These are phyloP conservation scores for Beauveria caledonica DNA, from an alignment of 2,329 filamentous ascomycete species.

Conservation along the genomic window DNA sequence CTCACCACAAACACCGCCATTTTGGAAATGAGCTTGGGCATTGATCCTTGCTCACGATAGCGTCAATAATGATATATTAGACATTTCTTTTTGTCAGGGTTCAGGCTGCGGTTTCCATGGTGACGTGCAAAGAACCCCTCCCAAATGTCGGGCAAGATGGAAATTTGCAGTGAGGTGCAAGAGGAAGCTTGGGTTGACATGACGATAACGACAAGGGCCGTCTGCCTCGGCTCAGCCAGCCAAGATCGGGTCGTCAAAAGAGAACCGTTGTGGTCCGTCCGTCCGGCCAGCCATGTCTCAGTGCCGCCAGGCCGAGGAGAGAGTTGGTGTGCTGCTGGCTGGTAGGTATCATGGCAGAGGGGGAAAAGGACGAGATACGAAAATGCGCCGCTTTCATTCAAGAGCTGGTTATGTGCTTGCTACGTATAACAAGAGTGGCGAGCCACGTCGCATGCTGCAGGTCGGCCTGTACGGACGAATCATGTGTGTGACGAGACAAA, in stretches of 20 bases:
- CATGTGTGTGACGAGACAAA: neutral
- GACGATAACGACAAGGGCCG: too few relatives aligned
- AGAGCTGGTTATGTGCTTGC: neutral
- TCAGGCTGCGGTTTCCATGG: neutral
- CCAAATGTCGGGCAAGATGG: neutral
- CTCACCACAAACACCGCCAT: constrained; percentile 8
- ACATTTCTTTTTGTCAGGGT: neutral
- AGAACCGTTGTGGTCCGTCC: neutral
- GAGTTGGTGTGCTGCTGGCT: neutral
- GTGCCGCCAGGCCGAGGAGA: neutral
- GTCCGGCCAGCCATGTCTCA: neutral
- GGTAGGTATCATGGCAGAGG: too few relatives aligned
- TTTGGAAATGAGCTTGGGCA: constrained; percentile 1
- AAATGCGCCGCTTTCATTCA: neutral
- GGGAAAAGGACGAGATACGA: neutral
- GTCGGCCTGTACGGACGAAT: neutral
- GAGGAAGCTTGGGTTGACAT: neutral
- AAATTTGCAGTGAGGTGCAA: constrained; percentile 1
- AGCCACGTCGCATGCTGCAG: constrained; percentile 9
- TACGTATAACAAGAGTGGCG: too few relatives aligned
- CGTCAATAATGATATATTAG: too few relatives aligned
- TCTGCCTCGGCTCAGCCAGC: neutral
- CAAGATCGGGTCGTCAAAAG: neutral
- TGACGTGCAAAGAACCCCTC: constrained; percentile 1
- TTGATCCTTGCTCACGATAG: neutral